A percentile compares a stretch with the other conserved stretches of the same genome.
These are phyloP conservation scores for Phlegmacium glaucopus DNA, from an alignment of 768 basidiomycete genomes.

Conservation along the genomic window DNA sequence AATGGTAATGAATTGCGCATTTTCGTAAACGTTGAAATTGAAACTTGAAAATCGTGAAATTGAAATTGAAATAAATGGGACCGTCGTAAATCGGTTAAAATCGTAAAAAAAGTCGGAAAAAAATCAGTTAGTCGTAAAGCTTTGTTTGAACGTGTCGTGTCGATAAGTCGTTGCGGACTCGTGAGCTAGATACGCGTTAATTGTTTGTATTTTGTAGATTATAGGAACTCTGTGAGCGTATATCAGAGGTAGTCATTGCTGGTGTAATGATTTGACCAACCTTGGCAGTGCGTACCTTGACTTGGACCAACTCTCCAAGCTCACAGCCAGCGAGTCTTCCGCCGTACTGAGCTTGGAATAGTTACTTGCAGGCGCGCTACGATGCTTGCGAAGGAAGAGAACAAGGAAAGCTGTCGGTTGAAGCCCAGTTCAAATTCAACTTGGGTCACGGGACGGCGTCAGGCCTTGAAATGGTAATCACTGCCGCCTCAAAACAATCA, in stretches of 20 bases:
- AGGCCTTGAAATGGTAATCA: too few species aligned
- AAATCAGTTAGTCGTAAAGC: neutral
- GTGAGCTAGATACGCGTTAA: constrained; percentile 13
- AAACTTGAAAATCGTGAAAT: neutral
- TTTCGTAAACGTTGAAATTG: neutral
- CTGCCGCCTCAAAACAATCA: too few species aligned
- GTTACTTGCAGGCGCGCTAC: too few species aligned
- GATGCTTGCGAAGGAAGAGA: too few species aligned
- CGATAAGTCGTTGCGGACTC: constrained; percentile 14
- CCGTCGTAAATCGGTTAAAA: too few species aligned
- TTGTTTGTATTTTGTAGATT: constrained; percentile 1
- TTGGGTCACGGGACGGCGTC: too few species aligned
- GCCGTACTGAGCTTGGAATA: too few species aligned
- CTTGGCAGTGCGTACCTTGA: constrained; percentile 15
- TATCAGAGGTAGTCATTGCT: constrained; percentile 1
- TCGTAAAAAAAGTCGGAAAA: too few species aligned
- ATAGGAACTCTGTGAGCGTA: neutral
- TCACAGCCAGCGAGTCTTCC: neutral
- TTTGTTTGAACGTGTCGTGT: constrained; percentile 14
- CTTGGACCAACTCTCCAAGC: constrained; percentile 7
- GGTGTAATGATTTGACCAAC: neutral
- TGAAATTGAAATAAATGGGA: neutral
- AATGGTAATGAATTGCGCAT: neutral
- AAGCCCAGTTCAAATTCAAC: too few species aligned
- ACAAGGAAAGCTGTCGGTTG: too few species aligned